Evolutionary conservation across 371 early-diverging fungal genomes (phyloP), one percentile per base, ranked within the genome.

Genomic region (Mucor velutinosus): DNA sequence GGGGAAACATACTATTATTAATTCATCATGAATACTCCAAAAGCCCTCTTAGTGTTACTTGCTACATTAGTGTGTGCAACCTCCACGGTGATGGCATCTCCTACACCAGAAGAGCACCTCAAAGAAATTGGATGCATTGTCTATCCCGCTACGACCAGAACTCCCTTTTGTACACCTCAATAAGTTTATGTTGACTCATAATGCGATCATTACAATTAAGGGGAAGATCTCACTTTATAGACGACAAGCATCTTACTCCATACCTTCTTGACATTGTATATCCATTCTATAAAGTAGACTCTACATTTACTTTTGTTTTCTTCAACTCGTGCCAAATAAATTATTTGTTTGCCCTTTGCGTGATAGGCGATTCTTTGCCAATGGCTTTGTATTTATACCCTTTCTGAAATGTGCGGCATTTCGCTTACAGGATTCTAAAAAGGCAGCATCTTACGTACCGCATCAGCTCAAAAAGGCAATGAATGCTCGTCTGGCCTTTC

Each of bases 131-230:
- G 68, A 0, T 68, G 68, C 19, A 19, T 47, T 29, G 58, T 25
- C 47, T 58, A 37, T 37, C 63, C 62, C 33, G 63, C 68, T 7
- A 62, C 58, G 19, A 68, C 63, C 15, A 68, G 68, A 58, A 58
- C 68, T 11, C 68, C 68, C 27, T 68, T 58, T 35, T 68, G 68
- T 29, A 68, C 58, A n/a, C 65, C 65, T 4, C 58, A 64, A 43
- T 58, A 64, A 51, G 25, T 35, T 14, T 21, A 32, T 3, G 4
- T 32, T 21, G 21, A 49, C 11, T 49, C 51, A 51, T 19, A 51
- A 51, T 23, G 11, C 6, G 19, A 47, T 47, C 21, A 37, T 47
- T 19, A 14, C 25, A 23, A 25, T 25, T 8, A 7, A 23, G 51
- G 45, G 12, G 25, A 33, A 33, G 23, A 19, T 23, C 25, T 51